Base-by-base conservation (phyloP, 2,329 filamentous ascomycete species). In the Clathrospora elynae region DNA sequence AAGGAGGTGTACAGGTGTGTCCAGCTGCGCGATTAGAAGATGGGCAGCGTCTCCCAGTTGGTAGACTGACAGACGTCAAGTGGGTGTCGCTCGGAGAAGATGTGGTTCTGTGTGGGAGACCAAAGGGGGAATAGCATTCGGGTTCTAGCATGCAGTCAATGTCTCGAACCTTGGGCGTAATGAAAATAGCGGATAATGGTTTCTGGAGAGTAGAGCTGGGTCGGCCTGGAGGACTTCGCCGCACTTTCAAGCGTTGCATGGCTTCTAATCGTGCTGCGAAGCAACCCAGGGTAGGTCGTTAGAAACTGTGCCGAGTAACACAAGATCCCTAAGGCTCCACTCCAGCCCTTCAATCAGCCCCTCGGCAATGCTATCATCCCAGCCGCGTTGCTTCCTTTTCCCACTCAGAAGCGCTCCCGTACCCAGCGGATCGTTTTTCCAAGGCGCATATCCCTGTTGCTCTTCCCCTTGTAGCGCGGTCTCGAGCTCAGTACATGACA, bases 21-120 rank as follows among this genome's bases (percentile, higher is more conserved):
- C 92, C 91, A 2, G 75, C 81, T 13, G 76, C 82, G 22, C 78
- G 77, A 26, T 59, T 68, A 2, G 77, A 71, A 2, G 65, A 76
- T 12, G 82, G 79, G 3, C 72, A 73, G 31, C 60, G 54, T 25
- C 30, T 80, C 33, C 77, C 86, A 5, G 84, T 83, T 1, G 82
- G 85, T 11, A 83, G 84, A 53, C 75, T 95, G 32, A 76, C 72
- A 31, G 76, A 85, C 40, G 83, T 89, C 8, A 78, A 73, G 45
- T 95, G 90, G 90, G 78, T 83, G 38, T 87, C 87, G 22, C 78
- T 95, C 47, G 90, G 88, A 2, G 84, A 89, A 45, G 90, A 96
- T 68, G 84, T 90, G 17, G 87, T 96, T 1, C 76, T 95, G 50
- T 93, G 87, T 64, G 90, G 89, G 16, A 80, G 75, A 43, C 73